phyloP scores from a whole-genome alignment of 2,329 filamentous ascomycete species.

The Sporothrix inflata region DNA sequence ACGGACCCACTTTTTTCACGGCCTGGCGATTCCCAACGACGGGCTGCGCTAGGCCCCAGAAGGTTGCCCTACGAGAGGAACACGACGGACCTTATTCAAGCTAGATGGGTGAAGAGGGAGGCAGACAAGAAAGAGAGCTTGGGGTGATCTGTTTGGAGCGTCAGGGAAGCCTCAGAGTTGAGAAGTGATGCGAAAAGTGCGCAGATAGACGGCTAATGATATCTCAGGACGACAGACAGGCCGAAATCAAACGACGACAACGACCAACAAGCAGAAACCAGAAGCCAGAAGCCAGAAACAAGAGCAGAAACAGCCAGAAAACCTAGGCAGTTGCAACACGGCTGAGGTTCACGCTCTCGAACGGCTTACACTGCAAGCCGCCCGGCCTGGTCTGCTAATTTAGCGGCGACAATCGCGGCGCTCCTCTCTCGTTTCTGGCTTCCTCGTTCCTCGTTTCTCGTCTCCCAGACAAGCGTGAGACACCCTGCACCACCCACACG shows the following conservation, averaged over 20 bases:
- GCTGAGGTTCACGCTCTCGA: not conserved
- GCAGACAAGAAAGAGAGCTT: not conserved
- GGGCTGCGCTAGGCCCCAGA: not conserved
- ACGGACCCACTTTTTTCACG: slow-evolving; percentile 13
- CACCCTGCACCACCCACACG: slow-evolving; percentile 2
- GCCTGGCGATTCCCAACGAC: not conserved
- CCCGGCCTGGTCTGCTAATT: slow-evolving; percentile 15
- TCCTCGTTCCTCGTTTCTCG: not conserved
- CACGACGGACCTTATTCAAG: slow-evolving; percentile 9
- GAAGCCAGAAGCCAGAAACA: not conserved
- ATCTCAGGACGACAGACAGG: not conserved
- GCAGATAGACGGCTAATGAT: not conserved
- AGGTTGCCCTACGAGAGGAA: not conserved
- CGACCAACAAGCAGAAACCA: not conserved
- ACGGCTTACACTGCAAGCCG: not conserved
- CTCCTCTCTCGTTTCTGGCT: not conserved
- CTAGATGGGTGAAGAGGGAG: not conserved
- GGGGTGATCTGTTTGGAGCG: no score
- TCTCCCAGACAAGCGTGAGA: not conserved
- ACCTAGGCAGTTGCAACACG: not conserved
- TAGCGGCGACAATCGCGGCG: slow-evolving; percentile 29
- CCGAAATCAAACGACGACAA: not conserved
- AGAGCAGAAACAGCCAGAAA: not conserved
- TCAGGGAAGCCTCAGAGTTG: not conserved
- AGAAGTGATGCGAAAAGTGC: not conserved